Evolutionary conservation across 106 monocot genomes (phyloP), one percentile per base, ranked within the genome.

Genomic region (Dactylorhiza incarnata): DNA sequence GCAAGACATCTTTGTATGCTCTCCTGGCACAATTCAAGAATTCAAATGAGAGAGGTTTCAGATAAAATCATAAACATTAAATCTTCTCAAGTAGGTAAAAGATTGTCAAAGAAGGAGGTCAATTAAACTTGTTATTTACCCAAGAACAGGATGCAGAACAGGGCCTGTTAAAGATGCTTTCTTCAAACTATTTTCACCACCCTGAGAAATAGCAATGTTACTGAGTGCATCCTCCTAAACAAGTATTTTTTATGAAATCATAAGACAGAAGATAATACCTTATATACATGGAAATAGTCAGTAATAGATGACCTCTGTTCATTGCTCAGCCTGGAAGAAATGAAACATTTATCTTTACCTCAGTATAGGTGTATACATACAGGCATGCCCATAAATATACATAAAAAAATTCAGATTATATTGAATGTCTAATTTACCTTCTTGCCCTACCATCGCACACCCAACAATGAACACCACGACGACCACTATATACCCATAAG

Each of bases 391-490:
- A 37, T 65, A 9, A 26, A 65, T 13, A 29, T 65, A 9, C 5
- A 37, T 65, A 29, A 2, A 65, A 26, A 65, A 26, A 7, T 29
- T 65, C 26, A 29, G 29, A 22, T 59, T 59, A 65, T 19, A 24
- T 45, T 19, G 45, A 24, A 78, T 12, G 7, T 73, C 0, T 44
- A 7, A 24, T 6, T 23, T 85, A 99, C 97, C 87, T 94, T 91
- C 97, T 91, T 48, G 94, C 97, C 81, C 82, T 91, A n/a, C 84
- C 47, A 86, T 99, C 97, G 82, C 97, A 99, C 14, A 99, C 91
- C 97, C 97, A 99, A 75, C 97, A 99, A 84, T 99, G 97, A 70
- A 99, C 91, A 74, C 97, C 97, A 85, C 97, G 97, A 16, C 97
- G 85, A 5, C 97, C 97, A 85, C 97, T 99, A 66, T 84, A 99